Evolutionary conservation across 495 filamentous ascomycete genomes (phyloP).

Genomic region (Penicillium goetzii): DNA sequence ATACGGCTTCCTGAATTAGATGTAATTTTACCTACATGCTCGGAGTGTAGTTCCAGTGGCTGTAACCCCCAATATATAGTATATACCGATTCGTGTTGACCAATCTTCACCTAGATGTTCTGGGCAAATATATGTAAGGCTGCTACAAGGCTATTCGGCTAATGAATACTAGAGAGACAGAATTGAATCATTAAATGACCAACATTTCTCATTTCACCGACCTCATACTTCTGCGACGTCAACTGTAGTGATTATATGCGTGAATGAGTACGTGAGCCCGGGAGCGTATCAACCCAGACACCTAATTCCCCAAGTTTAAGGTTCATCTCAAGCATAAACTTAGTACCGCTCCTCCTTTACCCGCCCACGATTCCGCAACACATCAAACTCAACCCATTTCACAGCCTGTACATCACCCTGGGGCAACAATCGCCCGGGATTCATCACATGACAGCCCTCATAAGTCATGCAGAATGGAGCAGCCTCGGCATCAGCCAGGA

Average conservation of each 20-base stretch:
- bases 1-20: conserved; percentile 6
- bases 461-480: conserved; percentile 85
- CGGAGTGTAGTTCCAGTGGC: not conserved
- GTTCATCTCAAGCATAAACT: not conserved
- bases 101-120: no score
- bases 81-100: no score
- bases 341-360: conserved; percentile 53
- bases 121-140: no score
- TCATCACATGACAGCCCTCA: conserved; percentile 95
- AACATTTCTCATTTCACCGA: not conserved
- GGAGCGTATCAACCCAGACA: not conserved
- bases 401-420: conserved; percentile 63
- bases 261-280: not conserved
- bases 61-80: not conserved
- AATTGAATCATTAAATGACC: not conserved
- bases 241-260: not conserved
- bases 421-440: conserved; percentile 77
- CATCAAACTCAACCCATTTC: conserved; percentile 85
- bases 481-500: conserved; percentile 79
- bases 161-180: not conserved
- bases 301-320: not conserved
- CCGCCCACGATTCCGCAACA: conserved; percentile 58
- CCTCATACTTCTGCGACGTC: not conserved
- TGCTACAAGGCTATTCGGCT: no score
- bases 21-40: not conserved